These are phyloP conservation scores for Globisporangium perplexum DNA, from an alignment of 352 stramenopile genomes.

Conservation along the genomic window DNA sequence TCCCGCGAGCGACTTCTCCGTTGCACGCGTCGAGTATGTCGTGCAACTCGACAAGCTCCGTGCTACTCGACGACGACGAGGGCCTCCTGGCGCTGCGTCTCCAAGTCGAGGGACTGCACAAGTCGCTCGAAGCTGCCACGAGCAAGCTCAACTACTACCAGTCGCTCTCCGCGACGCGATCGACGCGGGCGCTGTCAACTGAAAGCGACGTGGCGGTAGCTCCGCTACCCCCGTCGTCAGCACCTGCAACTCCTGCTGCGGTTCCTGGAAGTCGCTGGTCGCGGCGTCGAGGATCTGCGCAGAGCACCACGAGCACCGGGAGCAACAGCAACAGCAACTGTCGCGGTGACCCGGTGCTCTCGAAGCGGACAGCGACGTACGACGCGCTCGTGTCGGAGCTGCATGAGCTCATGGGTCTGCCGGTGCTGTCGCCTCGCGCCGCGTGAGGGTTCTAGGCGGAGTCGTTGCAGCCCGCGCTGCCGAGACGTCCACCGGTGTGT, in stretches of 20 bases:
- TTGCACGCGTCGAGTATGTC: not conserved
- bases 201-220: conserved; percentile 3
- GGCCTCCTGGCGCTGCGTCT: conserved; percentile 36
- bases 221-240: not conserved
- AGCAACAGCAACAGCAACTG: conserved; percentile 9
- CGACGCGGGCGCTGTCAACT: conserved; percentile 1
- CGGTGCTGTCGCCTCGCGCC: conserved; percentile 10
- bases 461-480: not conserved
- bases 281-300: not conserved
- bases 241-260: not conserved
- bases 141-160: conserved; percentile 41
- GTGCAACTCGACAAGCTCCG: not conserved
- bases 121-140: conserved; percentile 42
- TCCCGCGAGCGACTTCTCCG: conserved; percentile 2
- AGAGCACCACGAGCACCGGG: conserved; percentile 2
- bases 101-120: conserved; percentile 45
- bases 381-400: conserved; percentile 54
- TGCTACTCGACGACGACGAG: conserved; percentile 8
- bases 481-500: not conserved
- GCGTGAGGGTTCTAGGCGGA: not conserved
- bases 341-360: conserved; percentile 23
- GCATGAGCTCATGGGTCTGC: conserved; percentile 71
- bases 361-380: conserved; percentile 32
- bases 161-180: not conserved
- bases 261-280: not conserved